These are phyloP conservation scores for Penicillium fuscoglaucum DNA, from an alignment of 2,329 filamentous ascomycete genomes.

Conservation along the genomic window DNA sequence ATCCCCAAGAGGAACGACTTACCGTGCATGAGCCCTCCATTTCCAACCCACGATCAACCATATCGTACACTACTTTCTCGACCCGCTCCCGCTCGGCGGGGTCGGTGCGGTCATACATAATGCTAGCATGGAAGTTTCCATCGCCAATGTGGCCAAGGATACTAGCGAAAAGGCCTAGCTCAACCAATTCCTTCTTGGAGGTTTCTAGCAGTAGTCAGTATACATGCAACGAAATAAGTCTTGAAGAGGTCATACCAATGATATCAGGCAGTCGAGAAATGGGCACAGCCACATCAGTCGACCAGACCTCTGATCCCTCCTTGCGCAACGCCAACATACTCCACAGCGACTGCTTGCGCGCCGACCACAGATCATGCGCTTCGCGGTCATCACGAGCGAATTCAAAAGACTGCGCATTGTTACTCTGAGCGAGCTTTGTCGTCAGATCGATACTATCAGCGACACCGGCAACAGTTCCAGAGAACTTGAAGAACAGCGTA, in stretches of 20 bases:
- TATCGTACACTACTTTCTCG: conserved; percentile 79
- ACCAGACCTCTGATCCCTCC: conserved; percentile 60
- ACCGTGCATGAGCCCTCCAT: conserved; percentile 91
- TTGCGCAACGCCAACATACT: conserved; percentile 59
- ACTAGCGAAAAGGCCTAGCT: conserved; percentile 80
- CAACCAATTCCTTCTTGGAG: conserved; percentile 85
- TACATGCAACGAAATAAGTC: background rate
- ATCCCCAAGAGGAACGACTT: conserved; percentile 13
- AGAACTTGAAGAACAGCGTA: conserved; percentile 58
- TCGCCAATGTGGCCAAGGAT: conserved; percentile 90
- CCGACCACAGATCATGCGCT: conserved; percentile 59
- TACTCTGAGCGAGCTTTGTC: conserved; percentile 63
- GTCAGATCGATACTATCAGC: conserved; percentile 73
- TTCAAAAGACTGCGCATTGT: conserved; percentile 57
- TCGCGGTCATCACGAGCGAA: conserved; percentile 57
- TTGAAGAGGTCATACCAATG: conserved; percentile 47
- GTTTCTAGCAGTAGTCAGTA: conserved; percentile 57
- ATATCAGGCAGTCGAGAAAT: conserved; percentile 63
- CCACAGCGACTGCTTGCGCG: conserved; percentile 62
- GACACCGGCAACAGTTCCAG: conserved; percentile 75
- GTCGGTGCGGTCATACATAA: conserved; percentile 77
- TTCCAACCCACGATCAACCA: conserved; percentile 85
- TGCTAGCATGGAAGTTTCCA: conserved; percentile 91
- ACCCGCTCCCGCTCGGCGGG: conserved; percentile 71
- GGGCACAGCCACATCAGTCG: conserved; percentile 62